phyloP scores from a whole-genome alignment of 2,329 filamentous ascomycete genomes.

The Ophiocordyceps camponoti-leonardi region DNA sequence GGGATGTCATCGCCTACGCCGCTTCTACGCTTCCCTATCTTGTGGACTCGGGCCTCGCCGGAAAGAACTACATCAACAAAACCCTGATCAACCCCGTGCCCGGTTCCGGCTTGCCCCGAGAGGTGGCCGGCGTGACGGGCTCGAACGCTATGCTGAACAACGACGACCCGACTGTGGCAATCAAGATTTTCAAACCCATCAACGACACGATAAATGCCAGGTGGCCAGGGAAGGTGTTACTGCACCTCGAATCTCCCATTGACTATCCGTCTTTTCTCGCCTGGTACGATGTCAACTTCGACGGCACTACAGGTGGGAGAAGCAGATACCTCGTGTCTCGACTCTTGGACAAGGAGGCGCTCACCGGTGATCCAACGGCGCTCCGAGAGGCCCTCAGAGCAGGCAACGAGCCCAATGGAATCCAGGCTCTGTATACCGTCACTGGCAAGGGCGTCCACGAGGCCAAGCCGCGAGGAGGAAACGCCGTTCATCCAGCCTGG shows the following conservation, averaged over 20 bases:
- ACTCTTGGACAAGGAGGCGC: constrained; percentile 19
- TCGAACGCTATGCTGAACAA: constrained; percentile 18
- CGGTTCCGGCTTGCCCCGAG: constrained; percentile 13
- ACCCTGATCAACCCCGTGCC: constrained; percentile 17
- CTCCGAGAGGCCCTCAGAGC: constrained; percentile 19
- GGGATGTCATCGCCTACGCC: constrained; percentile 28
- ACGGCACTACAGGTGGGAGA: constrained; percentile 16
- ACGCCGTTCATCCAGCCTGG: constrained; percentile 34
- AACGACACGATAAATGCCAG: constrained; percentile 19
- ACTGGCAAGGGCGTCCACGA: constrained; percentile 25
- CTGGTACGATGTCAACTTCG: constrained; percentile 19
- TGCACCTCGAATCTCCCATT: constrained; percentile 4
- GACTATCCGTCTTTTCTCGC: constrained; percentile 17
- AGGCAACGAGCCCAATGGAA: constrained; percentile 11
- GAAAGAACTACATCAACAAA: constrained; percentile 23
- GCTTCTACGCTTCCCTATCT: constrained; percentile 27
- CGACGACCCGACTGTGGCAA: constrained; percentile 9
- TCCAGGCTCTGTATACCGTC: constrained; percentile 20
- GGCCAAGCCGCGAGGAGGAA: constrained; percentile 24
- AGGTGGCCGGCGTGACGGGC: constrained; percentile 18
- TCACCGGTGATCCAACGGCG: constrained; percentile 16
- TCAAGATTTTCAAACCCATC: constrained; percentile 15
- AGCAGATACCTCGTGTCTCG: constrained; percentile 23
- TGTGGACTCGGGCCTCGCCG: constrained; percentile 31
- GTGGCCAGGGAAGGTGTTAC: constrained; percentile 13